A percentile compares a stretch with the other conserved stretches of the same genome.
These are phyloP conservation scores for Daldinia concentrica DNA, from an alignment of 495 filamentous ascomycete species.

Conservation along the genomic window DNA sequence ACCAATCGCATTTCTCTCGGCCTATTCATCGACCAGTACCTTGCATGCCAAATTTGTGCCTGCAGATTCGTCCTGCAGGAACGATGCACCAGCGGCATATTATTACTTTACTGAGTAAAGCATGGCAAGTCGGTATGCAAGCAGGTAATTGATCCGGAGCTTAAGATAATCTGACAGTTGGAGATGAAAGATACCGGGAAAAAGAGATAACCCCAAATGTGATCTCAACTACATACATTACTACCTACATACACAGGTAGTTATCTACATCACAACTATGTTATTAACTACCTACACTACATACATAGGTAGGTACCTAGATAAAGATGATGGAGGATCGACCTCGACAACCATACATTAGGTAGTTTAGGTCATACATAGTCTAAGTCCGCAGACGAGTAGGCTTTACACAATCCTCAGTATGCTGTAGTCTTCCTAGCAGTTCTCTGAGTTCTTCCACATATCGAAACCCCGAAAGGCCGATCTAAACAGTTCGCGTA, in stretches of 20 bases:
- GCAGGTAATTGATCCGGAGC: constrained; percentile 33
- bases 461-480: background rate
- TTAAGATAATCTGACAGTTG: constrained; percentile 30
- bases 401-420: background rate
- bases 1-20: constrained; percentile 38
- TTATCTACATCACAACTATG: background rate
- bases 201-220: constrained; percentile 16
- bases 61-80: constrained; percentile 50
- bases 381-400: too few relatives aligned
- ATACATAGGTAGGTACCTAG: background rate
- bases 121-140: constrained; percentile 40
- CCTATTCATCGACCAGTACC: constrained; percentile 46
- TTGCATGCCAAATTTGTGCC: constrained; percentile 49
- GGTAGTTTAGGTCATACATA: too few relatives aligned
- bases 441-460: background rate
- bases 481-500: background rate
- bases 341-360: constrained; percentile 2
- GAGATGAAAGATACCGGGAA: constrained; percentile 17
- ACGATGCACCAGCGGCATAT: constrained; percentile 42
- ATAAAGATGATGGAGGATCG: constrained; percentile 14
- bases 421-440: background rate
- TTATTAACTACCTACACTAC: constrained; percentile 5
- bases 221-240: constrained; percentile 11
- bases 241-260: constrained; percentile 1
- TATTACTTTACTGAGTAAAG: constrained; percentile 40